Conservation (phyloP, 176 grass and related monocot species). For the Paspalum vaginatum region DNA sequence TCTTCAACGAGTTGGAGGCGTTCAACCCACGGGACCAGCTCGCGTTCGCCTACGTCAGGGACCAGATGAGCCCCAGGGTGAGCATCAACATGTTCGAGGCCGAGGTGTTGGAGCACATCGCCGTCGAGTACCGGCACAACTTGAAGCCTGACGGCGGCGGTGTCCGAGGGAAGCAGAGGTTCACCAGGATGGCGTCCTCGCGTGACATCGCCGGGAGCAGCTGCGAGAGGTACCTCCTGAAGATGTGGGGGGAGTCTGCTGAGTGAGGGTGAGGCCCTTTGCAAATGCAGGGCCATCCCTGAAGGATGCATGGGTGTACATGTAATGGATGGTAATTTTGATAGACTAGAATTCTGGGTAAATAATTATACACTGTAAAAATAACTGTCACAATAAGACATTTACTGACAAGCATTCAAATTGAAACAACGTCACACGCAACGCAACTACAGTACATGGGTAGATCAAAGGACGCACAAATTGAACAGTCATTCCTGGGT, state of each 20-base stretch:
- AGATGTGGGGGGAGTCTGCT: constrained; percentile 75
- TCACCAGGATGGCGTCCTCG: constrained; percentile 51
- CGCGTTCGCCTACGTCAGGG: constrained; percentile 78
- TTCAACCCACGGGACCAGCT: constrained; percentile 92
- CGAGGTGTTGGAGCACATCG: constrained; percentile 89
- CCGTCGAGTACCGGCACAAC: constrained; percentile 88
- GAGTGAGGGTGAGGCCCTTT: constrained; percentile 26
- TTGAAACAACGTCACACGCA: not conserved
- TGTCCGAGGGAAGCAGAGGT: constrained; percentile 12
- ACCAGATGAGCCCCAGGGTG: constrained; percentile 70
- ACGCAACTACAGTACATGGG: not conserved
- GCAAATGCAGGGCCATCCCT: not conserved
- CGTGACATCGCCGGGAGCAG: constrained; percentile 60
- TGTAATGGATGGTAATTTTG: not conserved
- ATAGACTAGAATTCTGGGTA: not conserved
- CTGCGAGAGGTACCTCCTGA: constrained; percentile 67
- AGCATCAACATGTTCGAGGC: constrained; percentile 86
- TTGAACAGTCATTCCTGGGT: constrained; percentile 6
- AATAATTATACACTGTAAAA: not conserved
- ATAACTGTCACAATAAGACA: not conserved
- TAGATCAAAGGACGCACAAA: not conserved
- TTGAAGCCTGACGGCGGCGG: constrained; percentile 41
- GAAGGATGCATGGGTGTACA: constrained; percentile 29
- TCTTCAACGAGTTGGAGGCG: constrained; percentile 93
- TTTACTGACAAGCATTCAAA: not conserved